Evolutionary conservation across 495 filamentous ascomycete genomes (phyloP).

Genomic region (Pseudotulostoma volvatum): DNA sequence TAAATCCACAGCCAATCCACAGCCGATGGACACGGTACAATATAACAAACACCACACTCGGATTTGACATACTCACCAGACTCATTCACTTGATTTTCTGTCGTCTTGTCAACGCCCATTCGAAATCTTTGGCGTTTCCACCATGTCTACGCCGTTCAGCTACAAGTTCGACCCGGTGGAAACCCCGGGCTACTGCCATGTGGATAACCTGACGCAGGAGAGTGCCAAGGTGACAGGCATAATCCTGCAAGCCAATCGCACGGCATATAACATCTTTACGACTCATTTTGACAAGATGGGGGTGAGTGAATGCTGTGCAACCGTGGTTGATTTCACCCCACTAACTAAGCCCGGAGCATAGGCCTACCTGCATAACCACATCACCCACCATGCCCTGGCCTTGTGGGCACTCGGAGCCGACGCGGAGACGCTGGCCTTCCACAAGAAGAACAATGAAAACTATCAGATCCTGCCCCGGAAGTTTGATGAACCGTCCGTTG

Average conservation of each 20-base stretch:
- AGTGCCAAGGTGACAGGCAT: background rate
- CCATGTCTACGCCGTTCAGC: background rate
- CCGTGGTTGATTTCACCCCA: no score
- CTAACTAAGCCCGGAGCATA: background rate
- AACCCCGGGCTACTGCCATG: conserved; percentile 2
- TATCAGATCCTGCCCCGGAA: background rate
- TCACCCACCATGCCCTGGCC: conserved; percentile 1
- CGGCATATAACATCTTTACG: conserved; percentile 1
- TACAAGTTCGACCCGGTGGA: conserved; percentile 1
- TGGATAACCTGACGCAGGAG: conserved; percentile 1
- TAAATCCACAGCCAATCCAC: no score
- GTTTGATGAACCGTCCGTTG: background rate
- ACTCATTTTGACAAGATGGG: conserved; percentile 3
- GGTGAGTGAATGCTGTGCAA: background rate
- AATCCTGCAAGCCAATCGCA: background rate
- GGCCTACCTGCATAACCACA: conserved; percentile 3
- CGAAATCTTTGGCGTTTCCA: no score
- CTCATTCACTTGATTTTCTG: no score
- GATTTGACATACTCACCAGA: no score
- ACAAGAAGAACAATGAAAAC: background rate
- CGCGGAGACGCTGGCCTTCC: background rate
- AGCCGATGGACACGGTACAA: no score
- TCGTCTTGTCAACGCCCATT: no score
- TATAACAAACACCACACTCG: no score
- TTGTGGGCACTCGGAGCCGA: conserved; percentile 3